Evolutionary conservation across 257 asterid genomes (phyloP), one percentile per base, ranked within the genome.

Genomic region (Plectranthus barbatus): DNA sequence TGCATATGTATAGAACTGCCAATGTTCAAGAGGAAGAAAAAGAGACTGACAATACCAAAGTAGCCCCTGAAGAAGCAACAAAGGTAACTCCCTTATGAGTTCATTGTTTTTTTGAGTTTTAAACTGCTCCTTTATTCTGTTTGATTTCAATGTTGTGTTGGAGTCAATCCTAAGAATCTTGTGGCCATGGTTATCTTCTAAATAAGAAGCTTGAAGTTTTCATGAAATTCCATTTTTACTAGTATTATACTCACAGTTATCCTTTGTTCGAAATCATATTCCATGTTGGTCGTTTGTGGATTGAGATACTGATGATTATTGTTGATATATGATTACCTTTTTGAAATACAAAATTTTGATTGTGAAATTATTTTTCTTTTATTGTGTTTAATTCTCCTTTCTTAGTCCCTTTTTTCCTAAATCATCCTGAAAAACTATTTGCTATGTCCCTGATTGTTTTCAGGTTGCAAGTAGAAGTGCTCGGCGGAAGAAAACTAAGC

Each of bases 401-500:
- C 51, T n/a, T 52, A 31, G 24, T 31, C 42, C 34, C 19, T 55
- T 70, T 24, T 64, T 19, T 24, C n/a, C 52, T 9, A 60, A 54
- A 46, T 34, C 44, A 46, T 67, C 58, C 48, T 54, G 64, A 44
- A 60, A 59, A 47, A 39, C 46, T 45, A 45, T 59, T 36, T 42
- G 59, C 33, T 51, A 57, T 44, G 52, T 58, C 70, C 23, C 42
- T 60, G 66, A 15, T 67, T 14, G 44, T 67, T 39, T 67, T 64
- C 77, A 91, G 98, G 70, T 29, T 33, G 85, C 86, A 63, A 91
- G 98, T 78, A 88, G 96, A 78, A 86, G 87, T 81, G 90, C 96
- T 56, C 73, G 83, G 67, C 82, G 98, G 60, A 81, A 85, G 71
- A 42, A 62, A 52, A 75, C 65, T 33, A 88, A 86, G 76, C 79